Evolutionary conservation across 78 protist species (phyloP).

Genomic region (Tieghemostelium lacteum): DNA sequence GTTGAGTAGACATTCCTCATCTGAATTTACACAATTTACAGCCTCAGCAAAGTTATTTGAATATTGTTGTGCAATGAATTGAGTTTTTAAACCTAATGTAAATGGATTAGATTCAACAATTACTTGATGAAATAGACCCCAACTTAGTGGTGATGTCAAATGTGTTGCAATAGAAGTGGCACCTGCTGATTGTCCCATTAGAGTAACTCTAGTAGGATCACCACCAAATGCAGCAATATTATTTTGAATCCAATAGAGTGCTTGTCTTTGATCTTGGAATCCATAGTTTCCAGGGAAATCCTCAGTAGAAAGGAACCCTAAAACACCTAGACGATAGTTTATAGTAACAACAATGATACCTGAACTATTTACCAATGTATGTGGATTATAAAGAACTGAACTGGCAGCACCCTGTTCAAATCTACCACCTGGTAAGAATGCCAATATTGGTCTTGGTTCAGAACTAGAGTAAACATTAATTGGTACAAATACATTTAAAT

Average conservation of each 20-base stretch:
- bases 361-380: constrained; percentile 11
- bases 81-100: neutral
- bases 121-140: neutral
- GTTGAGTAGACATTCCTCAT: too few relatives aligned
- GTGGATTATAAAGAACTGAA: constrained; percentile 21
- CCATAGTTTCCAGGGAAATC: constrained; percentile 82
- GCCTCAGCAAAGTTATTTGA: neutral
- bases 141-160: constrained; percentile 1
- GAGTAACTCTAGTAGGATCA: constrained; percentile 80
- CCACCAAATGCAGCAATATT: constrained; percentile 92
- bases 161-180: constrained; percentile 54
- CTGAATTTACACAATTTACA: too few relatives aligned
- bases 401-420: neutral
- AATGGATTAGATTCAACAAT: neutral
- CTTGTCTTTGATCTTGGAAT: constrained; percentile 83
- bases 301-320: constrained; percentile 25
- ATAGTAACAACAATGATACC: constrained; percentile 21
- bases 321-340: constrained; percentile 53
- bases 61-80: too few relatives aligned
- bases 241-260: constrained; percentile 86
- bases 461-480: neutral
- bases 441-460: neutral
- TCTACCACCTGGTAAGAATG: constrained; percentile 8
- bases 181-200: constrained; percentile 92
- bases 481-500: constrained; percentile 24